These are phyloP conservation scores for Saccharomyces hybrid DNA, from an alignment of 1,139 yeast species.

Conservation along the genomic window DNA sequence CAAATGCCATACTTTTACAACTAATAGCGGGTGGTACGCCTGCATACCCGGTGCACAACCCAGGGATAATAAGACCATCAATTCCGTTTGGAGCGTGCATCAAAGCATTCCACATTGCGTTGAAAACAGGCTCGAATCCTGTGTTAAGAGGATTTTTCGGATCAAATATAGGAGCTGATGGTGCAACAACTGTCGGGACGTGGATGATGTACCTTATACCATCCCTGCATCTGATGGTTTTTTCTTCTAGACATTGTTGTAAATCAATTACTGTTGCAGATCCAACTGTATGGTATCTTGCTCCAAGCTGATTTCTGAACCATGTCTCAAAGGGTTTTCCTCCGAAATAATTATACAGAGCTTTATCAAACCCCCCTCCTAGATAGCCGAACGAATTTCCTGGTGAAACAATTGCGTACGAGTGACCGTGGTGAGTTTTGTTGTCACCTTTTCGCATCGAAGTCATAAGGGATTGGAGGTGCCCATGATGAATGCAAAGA, in stretches of 20 bases:
- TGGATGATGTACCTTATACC: constrained; percentile 36
- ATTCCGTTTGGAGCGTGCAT: constrained; percentile 20
- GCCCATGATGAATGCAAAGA: constrained; percentile 13
- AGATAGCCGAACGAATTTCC: constrained; percentile 46
- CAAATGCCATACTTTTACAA: constrained; percentile 28
- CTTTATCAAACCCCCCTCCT: constrained; percentile 48
- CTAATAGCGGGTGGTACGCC: constrained; percentile 36
- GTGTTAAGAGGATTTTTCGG: constrained; percentile 12
- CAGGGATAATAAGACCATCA: constrained; percentile 39
- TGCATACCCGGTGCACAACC: constrained; percentile 47
- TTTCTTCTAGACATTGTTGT: constrained; percentile 6
- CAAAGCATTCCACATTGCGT: constrained; percentile 41
- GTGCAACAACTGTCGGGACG: constrained; percentile 45
- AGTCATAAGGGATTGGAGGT: constrained; percentile 11
- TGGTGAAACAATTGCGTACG: constrained; percentile 40
- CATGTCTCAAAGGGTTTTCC: constrained; percentile 21
- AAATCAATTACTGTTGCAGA: constrained; percentile 22
- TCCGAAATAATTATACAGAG: constrained; percentile 35
- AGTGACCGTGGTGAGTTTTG: constrained; percentile 2
- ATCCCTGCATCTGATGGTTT: constrained; percentile 10
- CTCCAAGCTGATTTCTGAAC: constrained; percentile 26
- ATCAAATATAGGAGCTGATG: constrained; percentile 26
- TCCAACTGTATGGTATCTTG: constrained; percentile 24
- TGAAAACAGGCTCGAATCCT: constrained; percentile 35
- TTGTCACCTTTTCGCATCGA: constrained; percentile 4